These are phyloP conservation scores for Pythium vanterpoolii DNA, from an alignment of 352 stramenopile genomes.

Conservation along the genomic window DNA sequence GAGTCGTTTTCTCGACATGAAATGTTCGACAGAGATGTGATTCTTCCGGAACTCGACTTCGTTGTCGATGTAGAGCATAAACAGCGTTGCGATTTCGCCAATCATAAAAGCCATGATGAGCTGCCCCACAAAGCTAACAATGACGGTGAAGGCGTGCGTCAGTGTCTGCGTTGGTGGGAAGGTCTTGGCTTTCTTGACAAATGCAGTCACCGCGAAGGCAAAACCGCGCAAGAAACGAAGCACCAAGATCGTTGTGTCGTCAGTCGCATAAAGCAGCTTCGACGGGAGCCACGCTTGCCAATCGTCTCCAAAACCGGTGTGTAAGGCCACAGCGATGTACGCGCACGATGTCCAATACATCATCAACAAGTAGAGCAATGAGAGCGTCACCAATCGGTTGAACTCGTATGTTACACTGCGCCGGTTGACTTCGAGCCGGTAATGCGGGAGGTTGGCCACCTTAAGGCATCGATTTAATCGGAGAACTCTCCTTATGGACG, in stretches of 20 bases:
- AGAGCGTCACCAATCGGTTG: constrained; percentile 49
- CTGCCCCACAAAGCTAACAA: constrained; percentile 32
- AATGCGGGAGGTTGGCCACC: constrained; percentile 45
- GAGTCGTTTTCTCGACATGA: constrained; percentile 18
- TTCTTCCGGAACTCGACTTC: constrained; percentile 57
- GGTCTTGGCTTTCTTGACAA: constrained; percentile 30
- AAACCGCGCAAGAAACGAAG: constrained; percentile 42
- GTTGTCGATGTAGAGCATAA: constrained; percentile 26
- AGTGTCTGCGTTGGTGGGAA: constrained; percentile 18
- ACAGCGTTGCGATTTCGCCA: constrained; percentile 62
- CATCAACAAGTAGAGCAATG: constrained; percentile 45
- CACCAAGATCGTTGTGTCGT: constrained; percentile 37
- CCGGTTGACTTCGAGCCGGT: constrained; percentile 55
- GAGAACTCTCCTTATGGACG: constrained; percentile 13
- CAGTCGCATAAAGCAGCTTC: not conserved
- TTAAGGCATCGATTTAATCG: constrained; percentile 45
- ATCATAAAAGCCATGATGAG: constrained; percentile 77
- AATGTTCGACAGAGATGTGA: constrained; percentile 57
- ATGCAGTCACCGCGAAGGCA: constrained; percentile 21
- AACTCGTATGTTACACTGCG: constrained; percentile 49
- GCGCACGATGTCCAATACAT: constrained; percentile 63
- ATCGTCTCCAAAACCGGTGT: constrained; percentile 46
- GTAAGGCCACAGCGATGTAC: constrained; percentile 45
- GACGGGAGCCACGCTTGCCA: constrained; percentile 34
- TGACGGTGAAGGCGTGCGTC: constrained; percentile 29